These are phyloP conservation scores for Panellus pusillus DNA, from an alignment of 768 basidiomycete genomes.

Conservation along the genomic window DNA sequence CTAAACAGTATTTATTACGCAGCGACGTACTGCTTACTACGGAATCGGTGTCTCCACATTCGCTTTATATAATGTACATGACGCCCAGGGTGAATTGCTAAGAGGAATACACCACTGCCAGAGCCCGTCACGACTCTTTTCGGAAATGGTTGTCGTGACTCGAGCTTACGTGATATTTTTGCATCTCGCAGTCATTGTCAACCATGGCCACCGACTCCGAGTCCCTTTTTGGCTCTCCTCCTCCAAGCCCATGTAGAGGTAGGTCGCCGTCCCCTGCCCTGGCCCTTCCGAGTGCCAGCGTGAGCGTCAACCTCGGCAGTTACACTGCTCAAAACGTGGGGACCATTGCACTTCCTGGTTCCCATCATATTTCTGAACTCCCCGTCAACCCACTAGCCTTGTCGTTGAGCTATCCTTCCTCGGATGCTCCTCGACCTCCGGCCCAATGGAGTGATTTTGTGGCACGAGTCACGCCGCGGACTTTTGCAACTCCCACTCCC, in stretches of 20 bases:
- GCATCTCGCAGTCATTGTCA: neutral
- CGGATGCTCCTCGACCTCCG: constrained; percentile 39
- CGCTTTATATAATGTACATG: no score
- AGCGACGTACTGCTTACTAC: constrained; percentile 3
- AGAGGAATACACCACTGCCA: no score
- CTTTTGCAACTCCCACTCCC: constrained; percentile 16
- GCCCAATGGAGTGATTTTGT: constrained; percentile 24
- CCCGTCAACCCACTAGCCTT: constrained; percentile 77
- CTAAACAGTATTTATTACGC: constrained; percentile 2
- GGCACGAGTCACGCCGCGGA: constrained; percentile 8
- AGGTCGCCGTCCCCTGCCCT: constrained; percentile 67
- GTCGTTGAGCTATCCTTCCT: constrained; percentile 43
- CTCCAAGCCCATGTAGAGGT: constrained; percentile 68
- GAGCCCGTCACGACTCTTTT: no score
- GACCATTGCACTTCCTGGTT: constrained; percentile 98
- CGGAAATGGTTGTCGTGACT: no score
- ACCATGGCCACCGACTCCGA: constrained; percentile 49
- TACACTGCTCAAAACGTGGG: constrained; percentile 81
- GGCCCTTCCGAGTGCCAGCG: constrained; percentile 51
- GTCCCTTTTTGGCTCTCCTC: constrained; percentile 84
- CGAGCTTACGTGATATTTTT: no score
- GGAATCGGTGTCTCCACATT: neutral
- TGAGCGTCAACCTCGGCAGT: constrained; percentile 13
- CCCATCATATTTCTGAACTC: constrained; percentile 86
- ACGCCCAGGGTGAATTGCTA: no score